Percentiles rank a stretch among this genome's conserved stretches.
These are phyloP conservation scores for Craterostigma plantagineum DNA, from an alignment of 257 asterid genomes.

Conservation along the genomic window DNA sequence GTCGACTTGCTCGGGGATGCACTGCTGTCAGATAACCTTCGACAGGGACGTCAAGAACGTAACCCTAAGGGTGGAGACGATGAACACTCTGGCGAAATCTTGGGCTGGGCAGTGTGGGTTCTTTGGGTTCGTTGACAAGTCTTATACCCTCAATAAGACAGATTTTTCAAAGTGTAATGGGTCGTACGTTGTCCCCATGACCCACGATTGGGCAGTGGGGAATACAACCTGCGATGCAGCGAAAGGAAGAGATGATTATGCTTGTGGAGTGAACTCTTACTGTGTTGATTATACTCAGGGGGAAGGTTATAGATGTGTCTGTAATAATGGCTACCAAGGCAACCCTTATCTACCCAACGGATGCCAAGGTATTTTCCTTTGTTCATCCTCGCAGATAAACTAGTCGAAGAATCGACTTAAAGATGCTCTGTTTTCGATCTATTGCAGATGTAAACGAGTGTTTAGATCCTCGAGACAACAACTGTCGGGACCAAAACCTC, in stretches of 20 bases:
- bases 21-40: conserved; percentile 12
- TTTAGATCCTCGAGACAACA: conserved; percentile 1
- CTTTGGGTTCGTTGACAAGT: conserved; percentile 7
- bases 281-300: conserved; percentile 9
- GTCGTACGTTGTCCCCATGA: background rate
- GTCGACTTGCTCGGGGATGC: conserved; percentile 12
- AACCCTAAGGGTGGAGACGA: background rate
- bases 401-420: no score
- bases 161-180: conserved; percentile 2
- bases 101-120: conserved; percentile 13
- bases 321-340: conserved; percentile 16
- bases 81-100: conserved; percentile 2
- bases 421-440: background rate
- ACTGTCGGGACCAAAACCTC: conserved; percentile 7
- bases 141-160: background rate
- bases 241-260: background rate
- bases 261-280: conserved; percentile 6
- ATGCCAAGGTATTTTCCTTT: conserved; percentile 14
- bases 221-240: conserved; percentile 9
- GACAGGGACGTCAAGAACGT: background rate
- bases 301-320: conserved; percentile 13
- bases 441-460: conserved; percentile 19
- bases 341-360: conserved; percentile 22
- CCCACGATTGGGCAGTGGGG: conserved; percentile 14
- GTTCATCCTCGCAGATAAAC: no score